Evolutionary conservation across 2,329 filamentous ascomycete genomes (phyloP).

Genomic region (Elsinoe australis): DNA sequence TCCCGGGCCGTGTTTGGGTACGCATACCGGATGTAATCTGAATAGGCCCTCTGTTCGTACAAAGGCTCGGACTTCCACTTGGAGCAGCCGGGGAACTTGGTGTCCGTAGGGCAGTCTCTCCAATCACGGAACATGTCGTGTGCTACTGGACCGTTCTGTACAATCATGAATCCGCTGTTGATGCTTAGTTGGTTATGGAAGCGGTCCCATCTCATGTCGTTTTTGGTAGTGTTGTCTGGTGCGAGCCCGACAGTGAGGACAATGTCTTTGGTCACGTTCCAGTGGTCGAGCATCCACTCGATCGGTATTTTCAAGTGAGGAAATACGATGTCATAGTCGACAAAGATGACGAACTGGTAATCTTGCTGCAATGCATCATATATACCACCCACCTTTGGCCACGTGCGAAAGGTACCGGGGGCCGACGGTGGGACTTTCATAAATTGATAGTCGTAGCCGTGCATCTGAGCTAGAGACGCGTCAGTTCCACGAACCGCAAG

Average conservation of each 20-base stretch:
- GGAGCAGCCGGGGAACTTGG: constrained; percentile 28
- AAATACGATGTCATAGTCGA: constrained; percentile 41
- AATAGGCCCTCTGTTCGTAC: constrained; percentile 31
- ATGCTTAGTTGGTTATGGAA: constrained; percentile 30
- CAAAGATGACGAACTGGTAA: constrained; percentile 19
- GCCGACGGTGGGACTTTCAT: background rate
- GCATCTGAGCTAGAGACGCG: background rate
- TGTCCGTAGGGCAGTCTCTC: constrained; percentile 28
- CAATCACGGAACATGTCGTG: constrained; percentile 29
- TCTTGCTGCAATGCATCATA: background rate
- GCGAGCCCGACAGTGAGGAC: constrained; percentile 30
- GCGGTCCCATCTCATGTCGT: constrained; percentile 40
- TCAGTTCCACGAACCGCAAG: background rate
- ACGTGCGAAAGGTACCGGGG: background rate
- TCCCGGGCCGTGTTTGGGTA: too few species aligned
- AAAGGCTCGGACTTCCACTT: constrained; percentile 27
- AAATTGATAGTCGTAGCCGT: constrained; percentile 1
- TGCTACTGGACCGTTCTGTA: constrained; percentile 32
- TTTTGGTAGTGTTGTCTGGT: constrained; percentile 18
- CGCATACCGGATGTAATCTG: constrained; percentile 30
- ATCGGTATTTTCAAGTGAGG: constrained; percentile 38
- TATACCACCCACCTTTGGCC: background rate
- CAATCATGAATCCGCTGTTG: constrained; percentile 41
- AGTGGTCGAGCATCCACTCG: constrained; percentile 44
- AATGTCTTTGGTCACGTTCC: constrained; percentile 36